Percentiles rank a stretch among this genome's conserved stretches.
phyloP scores from a whole-genome alignment of 257 asterid species.

The Plantago ovata region DNA sequence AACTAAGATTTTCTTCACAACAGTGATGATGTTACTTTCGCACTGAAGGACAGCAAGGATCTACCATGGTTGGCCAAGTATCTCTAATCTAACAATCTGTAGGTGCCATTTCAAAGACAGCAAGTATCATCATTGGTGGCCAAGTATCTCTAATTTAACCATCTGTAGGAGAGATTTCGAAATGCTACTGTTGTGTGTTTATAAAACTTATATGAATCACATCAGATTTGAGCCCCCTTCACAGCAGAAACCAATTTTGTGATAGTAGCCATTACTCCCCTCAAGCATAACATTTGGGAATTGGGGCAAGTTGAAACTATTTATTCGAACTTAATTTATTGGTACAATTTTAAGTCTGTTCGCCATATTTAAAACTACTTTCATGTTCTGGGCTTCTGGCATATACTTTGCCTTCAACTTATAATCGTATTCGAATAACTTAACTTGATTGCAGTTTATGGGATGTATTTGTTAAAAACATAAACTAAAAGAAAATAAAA shows the following conservation, averaged over 20 bases:
- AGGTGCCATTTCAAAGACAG: no score
- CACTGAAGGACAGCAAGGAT: conserved; percentile 83
- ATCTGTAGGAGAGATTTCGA: background rate
- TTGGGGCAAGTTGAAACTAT: conserved; percentile 11
- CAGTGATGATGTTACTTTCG: conserved; percentile 94
- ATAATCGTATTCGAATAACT: no score
- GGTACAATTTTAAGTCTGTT: no score
- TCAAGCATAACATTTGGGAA: background rate
- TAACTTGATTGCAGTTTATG: no score
- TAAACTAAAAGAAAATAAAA: no score
- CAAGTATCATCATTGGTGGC: conserved; percentile 81
- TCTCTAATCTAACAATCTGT: conserved; percentile 27
- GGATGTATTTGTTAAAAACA: no score
- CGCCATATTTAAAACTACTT: no score
- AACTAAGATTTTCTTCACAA: conserved; percentile 6
- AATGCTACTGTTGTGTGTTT: background rate
- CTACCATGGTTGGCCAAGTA: conserved; percentile 88
- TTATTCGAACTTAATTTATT: conserved; percentile 6
- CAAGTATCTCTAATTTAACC: conserved; percentile 47
- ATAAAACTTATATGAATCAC: background rate
- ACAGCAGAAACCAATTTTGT: conserved; percentile 7
- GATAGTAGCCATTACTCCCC: background rate
- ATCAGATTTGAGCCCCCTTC: background rate
- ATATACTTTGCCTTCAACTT: no score
- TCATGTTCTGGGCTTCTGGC: no score